These are phyloP conservation scores for Xylaria sp. DNA, from an alignment of 2,329 filamentous ascomycete species.

Conservation along the genomic window DNA sequence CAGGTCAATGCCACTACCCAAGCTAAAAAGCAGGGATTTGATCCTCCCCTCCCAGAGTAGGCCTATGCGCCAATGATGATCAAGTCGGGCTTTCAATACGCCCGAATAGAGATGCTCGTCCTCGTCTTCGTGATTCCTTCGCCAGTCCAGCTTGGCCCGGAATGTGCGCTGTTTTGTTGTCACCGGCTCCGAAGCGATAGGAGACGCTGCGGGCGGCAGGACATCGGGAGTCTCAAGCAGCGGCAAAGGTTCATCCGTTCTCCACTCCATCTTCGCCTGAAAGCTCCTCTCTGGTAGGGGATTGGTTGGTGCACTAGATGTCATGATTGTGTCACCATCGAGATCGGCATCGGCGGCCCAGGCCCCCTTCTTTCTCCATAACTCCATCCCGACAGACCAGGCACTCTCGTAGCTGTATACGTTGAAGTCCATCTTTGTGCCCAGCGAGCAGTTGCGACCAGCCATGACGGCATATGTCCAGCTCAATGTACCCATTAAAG, in stretches of 20 bases:
- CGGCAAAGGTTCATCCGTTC: conserved; percentile 38
- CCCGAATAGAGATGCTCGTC: conserved; percentile 76
- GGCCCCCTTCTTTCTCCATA: conserved; percentile 77
- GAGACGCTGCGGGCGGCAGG: conserved; percentile 3
- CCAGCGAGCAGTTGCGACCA: conserved; percentile 82
- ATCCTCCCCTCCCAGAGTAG: conserved; percentile 92
- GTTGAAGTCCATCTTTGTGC: conserved; percentile 95
- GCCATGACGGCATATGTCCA: conserved; percentile 93
- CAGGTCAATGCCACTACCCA: conserved; percentile 87
- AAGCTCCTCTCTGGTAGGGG: conserved; percentile 56
- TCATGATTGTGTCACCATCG: conserved; percentile 48
- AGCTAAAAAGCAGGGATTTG: conserved; percentile 91
- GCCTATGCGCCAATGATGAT: conserved; percentile 87
- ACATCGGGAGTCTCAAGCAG: conserved; percentile 22
- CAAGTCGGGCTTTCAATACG: conserved; percentile 88
- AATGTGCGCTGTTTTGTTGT: conserved; percentile 55
- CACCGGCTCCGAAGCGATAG: conserved; percentile 3
- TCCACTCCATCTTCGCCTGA: conserved; percentile 64
- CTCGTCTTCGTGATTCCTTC: conserved; percentile 37
- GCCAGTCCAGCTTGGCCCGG: conserved; percentile 64
- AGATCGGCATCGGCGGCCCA: conserved; percentile 53
- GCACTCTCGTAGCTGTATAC: conserved; percentile 98
- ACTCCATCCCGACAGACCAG: conserved; percentile 88
- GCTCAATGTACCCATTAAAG: conserved; percentile 91
- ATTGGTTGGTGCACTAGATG: conserved; percentile 33